phyloP scores from a whole-genome alignment of 768 basidiomycete genomes.

The Porphyrellus cyaneotinctus region DNA sequence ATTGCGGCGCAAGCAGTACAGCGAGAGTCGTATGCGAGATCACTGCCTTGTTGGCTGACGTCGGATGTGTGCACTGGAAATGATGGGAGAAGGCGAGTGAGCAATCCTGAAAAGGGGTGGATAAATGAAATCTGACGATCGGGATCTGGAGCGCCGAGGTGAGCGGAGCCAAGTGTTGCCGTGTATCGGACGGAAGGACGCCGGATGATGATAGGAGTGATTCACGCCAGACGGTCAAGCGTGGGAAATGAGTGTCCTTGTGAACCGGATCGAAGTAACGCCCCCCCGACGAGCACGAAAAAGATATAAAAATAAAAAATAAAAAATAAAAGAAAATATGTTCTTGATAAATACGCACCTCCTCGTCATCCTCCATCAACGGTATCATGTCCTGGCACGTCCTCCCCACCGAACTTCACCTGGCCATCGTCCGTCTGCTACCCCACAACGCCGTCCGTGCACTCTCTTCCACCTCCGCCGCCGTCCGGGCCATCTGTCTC shows the following conservation, averaged over 20 bases:
- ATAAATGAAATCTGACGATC: background rate
- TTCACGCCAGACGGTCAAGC: constrained; percentile 13
- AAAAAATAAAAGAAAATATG: background rate
- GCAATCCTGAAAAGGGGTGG: background rate
- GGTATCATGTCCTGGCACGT: constrained; percentile 41
- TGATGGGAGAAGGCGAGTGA: too few species aligned
- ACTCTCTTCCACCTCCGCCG: constrained; percentile 46
- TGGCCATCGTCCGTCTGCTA: constrained; percentile 51
- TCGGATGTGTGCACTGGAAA: too few species aligned
- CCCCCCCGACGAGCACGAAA: constrained; percentile 20
- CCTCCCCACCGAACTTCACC: constrained; percentile 66
- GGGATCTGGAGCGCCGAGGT: constrained; percentile 12
- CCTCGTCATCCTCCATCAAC: background rate
- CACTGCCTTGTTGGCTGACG: too few species aligned
- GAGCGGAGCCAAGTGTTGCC: constrained; percentile 15
- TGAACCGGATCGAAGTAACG: constrained; percentile 18
- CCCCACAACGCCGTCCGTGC: constrained; percentile 40
- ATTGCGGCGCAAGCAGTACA: too few species aligned
- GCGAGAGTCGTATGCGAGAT: too few species aligned
- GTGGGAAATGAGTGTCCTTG: constrained; percentile 13
- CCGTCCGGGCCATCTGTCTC: constrained; percentile 52
- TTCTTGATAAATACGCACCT: background rate
- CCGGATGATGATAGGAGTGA: constrained; percentile 17
- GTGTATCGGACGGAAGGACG: constrained; percentile 25
- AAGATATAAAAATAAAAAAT: background rate